Percentiles rank a stretch among this genome's conserved stretches.
Evolutionary conservation across 208 protist species (phyloP).

Genomic region (Trypanosoma lewisi): DNA sequence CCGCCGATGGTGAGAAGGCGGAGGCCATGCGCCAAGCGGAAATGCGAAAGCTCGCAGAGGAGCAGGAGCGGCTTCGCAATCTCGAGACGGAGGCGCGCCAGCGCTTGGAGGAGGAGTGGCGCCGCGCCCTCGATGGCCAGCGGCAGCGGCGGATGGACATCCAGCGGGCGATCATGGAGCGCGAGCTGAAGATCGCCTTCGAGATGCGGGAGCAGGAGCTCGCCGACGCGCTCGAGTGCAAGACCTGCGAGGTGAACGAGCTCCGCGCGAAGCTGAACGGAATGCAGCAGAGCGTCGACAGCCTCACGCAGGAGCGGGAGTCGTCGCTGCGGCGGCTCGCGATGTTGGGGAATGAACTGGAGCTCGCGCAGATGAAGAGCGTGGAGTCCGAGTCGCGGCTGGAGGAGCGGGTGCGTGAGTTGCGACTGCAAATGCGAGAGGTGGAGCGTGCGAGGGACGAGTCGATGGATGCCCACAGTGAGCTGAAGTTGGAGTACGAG

Average conservation of each 20-base stretch:
- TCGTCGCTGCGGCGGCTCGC: slow-evolving; percentile 55
- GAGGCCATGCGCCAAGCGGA: slow-evolving; percentile 42
- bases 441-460: slow-evolving; percentile 33
- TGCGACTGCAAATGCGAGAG: slow-evolving; percentile 23
- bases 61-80: slow-evolving; percentile 48
- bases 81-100: slow-evolving; percentile 55
- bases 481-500: slow-evolving; percentile 27
- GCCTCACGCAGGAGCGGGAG: slow-evolving; percentile 62
- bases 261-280: slow-evolving; percentile 46
- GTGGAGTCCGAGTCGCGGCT: slow-evolving; percentile 37
- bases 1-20: slow-evolving; percentile 35
- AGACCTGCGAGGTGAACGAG: slow-evolving; percentile 42
- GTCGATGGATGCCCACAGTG: slow-evolving; percentile 17
- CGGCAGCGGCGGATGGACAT: slow-evolving; percentile 48
- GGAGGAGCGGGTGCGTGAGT: slow-evolving; percentile 28
- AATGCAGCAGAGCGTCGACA: slow-evolving; percentile 44
- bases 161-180: slow-evolving; percentile 45
- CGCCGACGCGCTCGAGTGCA: slow-evolving; percentile 29
- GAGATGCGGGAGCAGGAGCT: slow-evolving; percentile 56
- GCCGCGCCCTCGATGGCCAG: slow-evolving; percentile 39
- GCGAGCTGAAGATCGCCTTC: slow-evolving; percentile 38
- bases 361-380: slow-evolving; percentile 54
- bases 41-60: slow-evolving; percentile 40
- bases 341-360: slow-evolving; percentile 71
- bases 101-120: slow-evolving; percentile 65